These are phyloP conservation scores for Aureobasidium vineae DNA, from an alignment of 2,329 filamentous ascomycete genomes.

Conservation along the genomic window DNA sequence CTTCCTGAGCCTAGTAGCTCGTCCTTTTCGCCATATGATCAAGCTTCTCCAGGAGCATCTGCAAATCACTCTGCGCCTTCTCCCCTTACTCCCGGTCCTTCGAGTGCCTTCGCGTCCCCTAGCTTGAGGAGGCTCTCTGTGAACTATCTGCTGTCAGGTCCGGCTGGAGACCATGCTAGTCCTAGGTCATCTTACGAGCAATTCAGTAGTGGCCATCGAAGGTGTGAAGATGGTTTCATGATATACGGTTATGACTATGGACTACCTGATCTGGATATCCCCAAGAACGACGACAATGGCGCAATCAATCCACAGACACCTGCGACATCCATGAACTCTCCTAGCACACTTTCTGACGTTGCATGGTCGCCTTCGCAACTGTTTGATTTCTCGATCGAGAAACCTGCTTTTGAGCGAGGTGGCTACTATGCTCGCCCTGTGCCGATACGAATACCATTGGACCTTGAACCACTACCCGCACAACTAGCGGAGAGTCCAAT, in stretches of 20 bases:
- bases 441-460: constrained; percentile 60
- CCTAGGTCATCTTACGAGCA: not conserved
- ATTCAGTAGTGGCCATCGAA: not conserved
- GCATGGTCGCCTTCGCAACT: constrained; percentile 20
- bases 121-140: constrained; percentile 61
- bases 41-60: constrained; percentile 41
- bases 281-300: constrained; percentile 66
- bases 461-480: constrained; percentile 56
- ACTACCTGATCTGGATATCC: constrained; percentile 65
- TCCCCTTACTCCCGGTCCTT: constrained; percentile 47
- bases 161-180: constrained; percentile 40
- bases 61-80: constrained; percentile 41
- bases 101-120: constrained; percentile 41
- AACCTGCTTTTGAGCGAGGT: constrained; percentile 57
- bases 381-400: constrained; percentile 3
- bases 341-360: not conserved
- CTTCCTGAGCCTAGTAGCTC: constrained; percentile 27
- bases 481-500: constrained; percentile 69
- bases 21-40: constrained; percentile 30
- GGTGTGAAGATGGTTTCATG: constrained; percentile 35
- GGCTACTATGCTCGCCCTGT: constrained; percentile 71
- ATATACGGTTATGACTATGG: constrained; percentile 72
- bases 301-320: constrained; percentile 52
- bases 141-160: constrained; percentile 60
- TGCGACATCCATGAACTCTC: constrained; percentile 3